Conservation (phyloP, 352 stramenopile genomes). For the Hyaloperonospora arabidopsidis region DNA sequence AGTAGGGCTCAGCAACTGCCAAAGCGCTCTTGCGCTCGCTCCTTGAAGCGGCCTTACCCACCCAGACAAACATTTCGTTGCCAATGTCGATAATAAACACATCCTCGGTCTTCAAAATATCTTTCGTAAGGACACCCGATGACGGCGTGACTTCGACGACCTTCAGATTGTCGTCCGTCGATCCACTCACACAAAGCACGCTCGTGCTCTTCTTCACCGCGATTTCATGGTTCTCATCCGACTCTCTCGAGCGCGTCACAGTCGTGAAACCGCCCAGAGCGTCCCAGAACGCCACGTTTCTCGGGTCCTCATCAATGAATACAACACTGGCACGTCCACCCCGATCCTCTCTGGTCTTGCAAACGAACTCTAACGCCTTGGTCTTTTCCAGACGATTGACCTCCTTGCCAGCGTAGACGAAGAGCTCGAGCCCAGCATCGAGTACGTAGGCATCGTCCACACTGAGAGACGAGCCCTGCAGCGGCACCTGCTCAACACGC, state of each 20-base stretch:
- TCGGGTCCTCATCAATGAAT: constrained; percentile 85
- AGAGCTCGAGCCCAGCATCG: constrained; percentile 89
- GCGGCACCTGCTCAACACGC: constrained; percentile 79
- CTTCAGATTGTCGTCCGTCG: constrained; percentile 38
- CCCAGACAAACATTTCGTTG: constrained; percentile 87
- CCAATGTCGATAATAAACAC: constrained; percentile 91
- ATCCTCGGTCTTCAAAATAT: constrained; percentile 77
- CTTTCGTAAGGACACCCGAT: constrained; percentile 67
- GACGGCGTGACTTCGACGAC: constrained; percentile 58
- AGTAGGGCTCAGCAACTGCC: constrained; percentile 76
- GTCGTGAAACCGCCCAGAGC: constrained; percentile 81
- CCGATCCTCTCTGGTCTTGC: constrained; percentile 82
- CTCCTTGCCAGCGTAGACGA: constrained; percentile 68
- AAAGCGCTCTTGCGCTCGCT: constrained; percentile 86
- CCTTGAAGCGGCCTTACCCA: constrained; percentile 78
- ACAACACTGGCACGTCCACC: constrained; percentile 72
- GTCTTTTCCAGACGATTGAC: constrained; percentile 87
- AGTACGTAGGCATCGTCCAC: constrained; percentile 93
- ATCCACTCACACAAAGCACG: constrained; percentile 74
- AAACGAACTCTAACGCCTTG: constrained; percentile 85
- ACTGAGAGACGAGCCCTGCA: constrained; percentile 81
- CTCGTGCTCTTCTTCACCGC: constrained; percentile 53
- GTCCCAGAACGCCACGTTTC: constrained; percentile 88
- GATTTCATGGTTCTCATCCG: constrained; percentile 59
- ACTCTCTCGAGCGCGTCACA: constrained; percentile 52